phyloP scores from a whole-genome alignment of 2,329 filamentous ascomycete genomes.

The Xylariaceae sp. region DNA sequence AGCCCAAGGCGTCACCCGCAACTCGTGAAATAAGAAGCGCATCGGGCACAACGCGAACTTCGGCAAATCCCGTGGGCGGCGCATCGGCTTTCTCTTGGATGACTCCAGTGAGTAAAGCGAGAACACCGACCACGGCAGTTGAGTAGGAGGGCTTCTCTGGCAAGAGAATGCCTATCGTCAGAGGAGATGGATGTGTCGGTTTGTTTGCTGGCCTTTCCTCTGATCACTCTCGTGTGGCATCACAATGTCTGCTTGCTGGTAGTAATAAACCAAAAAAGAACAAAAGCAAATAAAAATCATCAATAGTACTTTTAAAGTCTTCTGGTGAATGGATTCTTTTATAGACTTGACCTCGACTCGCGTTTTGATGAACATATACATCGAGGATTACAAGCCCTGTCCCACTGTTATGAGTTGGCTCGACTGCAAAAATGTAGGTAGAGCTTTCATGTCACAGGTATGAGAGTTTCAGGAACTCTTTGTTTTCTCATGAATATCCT shows the following conservation, averaged over 20 bases:
- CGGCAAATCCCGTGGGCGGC: constrained; percentile 82
- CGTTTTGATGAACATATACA: no score
- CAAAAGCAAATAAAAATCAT: constrained; percentile 12
- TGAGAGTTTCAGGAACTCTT: no score
- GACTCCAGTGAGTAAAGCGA: constrained; percentile 50
- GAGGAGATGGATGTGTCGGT: no score
- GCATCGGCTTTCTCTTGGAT: constrained; percentile 94
- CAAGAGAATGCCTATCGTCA: no score
- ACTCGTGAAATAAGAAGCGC: constrained; percentile 32
- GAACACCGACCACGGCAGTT: constrained; percentile 33
- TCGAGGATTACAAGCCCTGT: no score
- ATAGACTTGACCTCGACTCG: no score
- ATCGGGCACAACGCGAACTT: constrained; percentile 44
- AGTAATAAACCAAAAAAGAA: constrained; percentile 8
- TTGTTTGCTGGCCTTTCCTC: neutral
- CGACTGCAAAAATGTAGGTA: no score
- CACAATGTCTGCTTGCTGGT: constrained; percentile 6
- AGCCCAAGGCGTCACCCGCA: constrained; percentile 31
- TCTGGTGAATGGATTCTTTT: no score
- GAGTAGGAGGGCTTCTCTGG: constrained; percentile 22
- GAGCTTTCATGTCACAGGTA: no score
- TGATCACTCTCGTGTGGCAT: neutral
- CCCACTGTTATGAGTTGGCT: no score
- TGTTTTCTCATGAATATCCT: no score
- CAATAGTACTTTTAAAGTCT: neutral